Base-by-base conservation (phyloP, 2,329 filamentous ascomycete species). In the Nothopassalora personata region DNA sequence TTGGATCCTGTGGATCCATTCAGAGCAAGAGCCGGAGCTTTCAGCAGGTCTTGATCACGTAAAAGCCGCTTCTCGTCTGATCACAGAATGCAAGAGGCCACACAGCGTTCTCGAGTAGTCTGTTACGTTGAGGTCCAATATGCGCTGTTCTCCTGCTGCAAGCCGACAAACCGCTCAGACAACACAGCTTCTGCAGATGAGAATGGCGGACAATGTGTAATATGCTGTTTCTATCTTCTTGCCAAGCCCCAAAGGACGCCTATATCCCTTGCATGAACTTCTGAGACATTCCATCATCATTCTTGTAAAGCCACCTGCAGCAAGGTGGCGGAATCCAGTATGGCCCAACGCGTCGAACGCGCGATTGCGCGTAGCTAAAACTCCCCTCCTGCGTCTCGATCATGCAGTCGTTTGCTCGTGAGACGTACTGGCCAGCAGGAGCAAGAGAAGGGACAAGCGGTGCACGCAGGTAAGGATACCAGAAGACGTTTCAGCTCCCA, bases 301-400 rank as follows among this genome's bases (percentile, higher is more conserved):
- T 67, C 65, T 67, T 66, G 19, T 50, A 53, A 57, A 65, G 59
- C 62, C 59, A 59, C 60, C 53, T 51, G 60, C 64, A 62, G 66
- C 64, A 66, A 68, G 64, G 66, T 57, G 54, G 39, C 50, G 60
- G n/a, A 53, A 23, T 53, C 43, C 54, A 50, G 9, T 64, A 54
- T 57, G 60, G 61, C 63, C 65, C 59, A 60, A 66, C 61, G 64
- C 66, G 64, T 60, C 47, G 52, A 45, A 59, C 61, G 63, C 64
- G 64, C 56, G 28, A 31, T 34, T 47, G 52, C 59, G 60, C 64
- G 59, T 56, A 56, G 51, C n/a, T 59, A 58, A 57, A 31, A 57
- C 27, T 50, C 50, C 59, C 53, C 59, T 59, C 39, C 34, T 43
- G 54, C 30, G 36, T 45, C 53, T 34, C 47, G 54, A 58, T 43